phyloP scores from a whole-genome alignment of 1,284 basidiomycete genomes.

The Trichosporon faecale region DNA sequence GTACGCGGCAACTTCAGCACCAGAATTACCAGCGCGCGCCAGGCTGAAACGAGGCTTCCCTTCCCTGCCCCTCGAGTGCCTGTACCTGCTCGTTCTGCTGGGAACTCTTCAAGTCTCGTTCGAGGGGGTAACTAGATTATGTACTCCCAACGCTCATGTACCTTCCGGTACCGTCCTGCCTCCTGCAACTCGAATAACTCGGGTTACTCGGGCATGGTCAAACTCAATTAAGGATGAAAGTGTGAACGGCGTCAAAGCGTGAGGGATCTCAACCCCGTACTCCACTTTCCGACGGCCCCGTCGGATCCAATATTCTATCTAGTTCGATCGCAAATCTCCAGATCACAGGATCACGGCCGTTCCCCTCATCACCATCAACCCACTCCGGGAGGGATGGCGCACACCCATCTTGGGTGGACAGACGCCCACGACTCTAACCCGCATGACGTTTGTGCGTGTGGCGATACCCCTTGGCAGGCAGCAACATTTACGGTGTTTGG shows the following conservation, averaged over 20 bases:
- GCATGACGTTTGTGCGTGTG: constrained; percentile 4
- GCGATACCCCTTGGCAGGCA: background rate
- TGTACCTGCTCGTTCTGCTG: background rate
- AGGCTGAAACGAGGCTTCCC: background rate
- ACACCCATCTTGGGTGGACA: background rate
- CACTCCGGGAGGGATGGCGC: background rate
- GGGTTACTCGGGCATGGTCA: constrained; percentile 5
- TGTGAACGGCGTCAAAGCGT: background rate
- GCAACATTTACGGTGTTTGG: background rate
- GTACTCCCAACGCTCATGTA: background rate
- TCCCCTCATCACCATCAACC: background rate
- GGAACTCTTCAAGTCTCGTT: background rate
- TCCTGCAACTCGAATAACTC: background rate
- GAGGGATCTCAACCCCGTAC: background rate
- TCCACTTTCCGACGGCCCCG: background rate
- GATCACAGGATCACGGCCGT: background rate
- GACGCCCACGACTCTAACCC: background rate
- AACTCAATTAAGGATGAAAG: constrained; percentile 2
- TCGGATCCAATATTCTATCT: constrained; percentile 7
- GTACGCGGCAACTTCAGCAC: background rate
- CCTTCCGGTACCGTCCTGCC: background rate
- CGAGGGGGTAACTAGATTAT: background rate
- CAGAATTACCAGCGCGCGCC: background rate
- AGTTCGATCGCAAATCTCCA: background rate
- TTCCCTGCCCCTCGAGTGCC: background rate